Evolutionary conservation across 208 protist species (phyloP).

Genomic region (Wallacemonas sp.): DNA sequence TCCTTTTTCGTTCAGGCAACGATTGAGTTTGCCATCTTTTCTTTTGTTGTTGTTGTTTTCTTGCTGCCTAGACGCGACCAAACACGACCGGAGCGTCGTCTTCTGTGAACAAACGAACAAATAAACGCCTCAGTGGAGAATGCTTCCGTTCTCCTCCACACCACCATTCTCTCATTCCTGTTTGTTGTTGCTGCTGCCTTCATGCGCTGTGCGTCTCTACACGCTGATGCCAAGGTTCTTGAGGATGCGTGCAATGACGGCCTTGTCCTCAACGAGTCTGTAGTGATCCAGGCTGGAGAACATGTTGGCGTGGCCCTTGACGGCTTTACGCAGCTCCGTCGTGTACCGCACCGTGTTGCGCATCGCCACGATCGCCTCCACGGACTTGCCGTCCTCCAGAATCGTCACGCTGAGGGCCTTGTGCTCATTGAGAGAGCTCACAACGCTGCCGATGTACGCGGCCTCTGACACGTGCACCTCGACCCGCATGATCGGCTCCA

Average conservation of each 20-base stretch:
- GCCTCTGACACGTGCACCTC: constrained; percentile 84
- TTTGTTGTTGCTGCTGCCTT: too few relatives aligned
- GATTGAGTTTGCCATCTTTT: constrained; percentile 1
- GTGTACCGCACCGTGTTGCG: constrained; percentile 84
- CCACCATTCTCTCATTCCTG: background rate
- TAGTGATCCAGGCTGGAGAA: constrained; percentile 76
- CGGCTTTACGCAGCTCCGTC: constrained; percentile 82
- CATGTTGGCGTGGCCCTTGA: constrained; percentile 88
- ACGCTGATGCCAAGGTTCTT: constrained; percentile 78
- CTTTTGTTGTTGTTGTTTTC: constrained; percentile 5
- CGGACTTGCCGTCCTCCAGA: constrained; percentile 76
- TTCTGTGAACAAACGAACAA: too few relatives aligned
- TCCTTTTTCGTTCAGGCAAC: too few relatives aligned
- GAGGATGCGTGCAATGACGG: constrained; percentile 71
- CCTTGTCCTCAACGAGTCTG: constrained; percentile 74
- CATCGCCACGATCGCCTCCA: constrained; percentile 78
- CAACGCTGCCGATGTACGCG: constrained; percentile 69
- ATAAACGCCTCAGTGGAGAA: too few relatives aligned
- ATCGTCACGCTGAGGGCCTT: constrained; percentile 79
- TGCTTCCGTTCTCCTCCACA: too few relatives aligned
- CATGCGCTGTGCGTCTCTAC: too few relatives aligned
- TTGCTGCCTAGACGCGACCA: background rate
- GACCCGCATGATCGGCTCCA: constrained; percentile 91
- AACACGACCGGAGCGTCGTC: background rate
- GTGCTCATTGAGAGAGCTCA: constrained; percentile 79